Base-by-base conservation (phyloP, 164 flowering plant genomes). In the Berberis thunbergii region DNA sequence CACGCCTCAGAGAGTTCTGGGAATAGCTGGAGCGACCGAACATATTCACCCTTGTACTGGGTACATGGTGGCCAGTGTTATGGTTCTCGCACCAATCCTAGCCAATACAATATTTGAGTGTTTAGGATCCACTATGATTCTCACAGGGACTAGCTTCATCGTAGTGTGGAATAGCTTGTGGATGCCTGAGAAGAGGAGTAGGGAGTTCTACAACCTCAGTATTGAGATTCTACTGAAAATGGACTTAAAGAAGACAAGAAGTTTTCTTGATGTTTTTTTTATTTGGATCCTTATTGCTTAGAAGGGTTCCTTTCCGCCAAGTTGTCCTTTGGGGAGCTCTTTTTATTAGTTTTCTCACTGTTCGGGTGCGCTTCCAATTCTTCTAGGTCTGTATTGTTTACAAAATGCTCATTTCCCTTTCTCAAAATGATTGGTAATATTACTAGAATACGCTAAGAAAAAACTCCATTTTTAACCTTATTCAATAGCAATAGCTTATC, bases 181-280 rank as follows among this genome's bases (percentile, higher is more conserved):
- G 26, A 26, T 26, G 26, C 26, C 26, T 26, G 26, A 26, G 26
- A 26, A 26, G 26, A 26, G 26, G 26, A 26, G 26, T 26, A 26
- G 26, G 26, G 26, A 26, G 26, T 26, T 26, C 26, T 26, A 26
- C 26, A 26, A 26, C 26, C 26, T 26, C 26, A 26, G 26, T 10
- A 87, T 86, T 94, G 92, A 86, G 79, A 84, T 86, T 8, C 57
- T 86, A 68, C 59, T 89, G 81, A 78, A 80, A 74, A 86, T 87
- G n/a, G 88, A 90, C 65, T 71, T 86, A 74, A 63, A 76, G 43
- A 87, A 85, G 57, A 84, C 78, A 1, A 77, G 92, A 66, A 71
- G 83, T n/a, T 86, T 90, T 60, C 84, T 86, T 67, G 84, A 87
- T 69, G 91, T 85, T 4, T 90, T 52, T 26, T 89, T 41, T 63